Base-by-base conservation (phyloP, 331 rosid species). In the Saraca asoca region DNA sequence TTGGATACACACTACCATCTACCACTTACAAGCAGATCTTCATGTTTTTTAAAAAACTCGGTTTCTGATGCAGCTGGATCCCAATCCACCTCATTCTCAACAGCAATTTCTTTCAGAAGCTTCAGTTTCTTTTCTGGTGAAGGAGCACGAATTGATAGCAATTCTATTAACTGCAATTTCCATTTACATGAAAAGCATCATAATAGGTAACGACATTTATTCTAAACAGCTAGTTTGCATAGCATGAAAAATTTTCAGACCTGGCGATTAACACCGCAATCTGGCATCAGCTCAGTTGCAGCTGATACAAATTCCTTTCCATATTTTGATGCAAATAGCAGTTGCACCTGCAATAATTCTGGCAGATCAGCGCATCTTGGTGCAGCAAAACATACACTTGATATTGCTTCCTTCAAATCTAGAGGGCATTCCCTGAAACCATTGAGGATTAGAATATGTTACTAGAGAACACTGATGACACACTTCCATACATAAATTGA, bases 241-340 rank as follows among this genome's bases (percentile, higher is more conserved):
- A 71, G 46, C 66, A 75, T 52, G 71, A 44, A 62, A 75, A 41
- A 20, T 51, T 58, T 71, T 24, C 18, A 29, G 76, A 94, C 99
- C 99, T 94, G 99, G 64, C 99, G 99, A 79, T 88, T 94, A 71
- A 94, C 97, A 63, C 97, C 97, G 44, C 96, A 94, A 55, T 85
- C 85, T 18, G 99, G 99, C 83, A 81, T 64, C 69, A 94, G 97
- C 84, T 90, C 99, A n/a, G 97, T 78, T 15, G 95, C 95, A 50
- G 96, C 96, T 52, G 95, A 69, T 46, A 88, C 52, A 81, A 94
- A 94, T 72, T 94, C 97, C 77, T 82, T 94, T 59, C 99, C 99
- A 67, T 90, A 94, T 81, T 94, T 94, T 42, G 84, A 64, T 16
- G 75, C 88, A 81, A 94, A 90, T 71, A 66, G 80, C 70, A 88